phyloP scores from a whole-genome alignment of 2,329 filamentous ascomycete genomes.

The Raffaelea arxii region DNA sequence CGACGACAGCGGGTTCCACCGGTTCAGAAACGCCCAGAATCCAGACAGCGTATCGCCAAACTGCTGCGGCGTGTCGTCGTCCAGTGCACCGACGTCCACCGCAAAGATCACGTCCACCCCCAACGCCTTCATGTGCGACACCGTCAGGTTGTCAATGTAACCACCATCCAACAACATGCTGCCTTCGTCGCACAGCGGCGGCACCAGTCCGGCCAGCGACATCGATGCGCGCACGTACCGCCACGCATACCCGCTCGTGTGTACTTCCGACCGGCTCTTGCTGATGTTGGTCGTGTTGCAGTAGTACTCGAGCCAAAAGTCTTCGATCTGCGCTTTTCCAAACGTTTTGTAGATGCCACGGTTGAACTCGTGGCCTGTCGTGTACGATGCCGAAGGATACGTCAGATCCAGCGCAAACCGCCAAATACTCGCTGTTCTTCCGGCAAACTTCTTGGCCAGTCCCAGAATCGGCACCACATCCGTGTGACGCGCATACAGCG shows the following conservation, averaged over 20 bases:
- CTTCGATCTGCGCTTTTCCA: conserved; percentile 92
- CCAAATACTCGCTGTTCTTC: conserved; percentile 99
- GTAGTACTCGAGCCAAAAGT: conserved; percentile 98
- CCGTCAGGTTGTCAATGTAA: conserved; percentile 94
- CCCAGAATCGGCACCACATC: conserved; percentile 97
- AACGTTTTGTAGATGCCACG: conserved; percentile 98
- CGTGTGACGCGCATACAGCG: conserved; percentile 88
- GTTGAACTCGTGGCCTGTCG: conserved; percentile 97
- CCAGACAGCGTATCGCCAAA: conserved; percentile 94
- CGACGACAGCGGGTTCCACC: conserved; percentile 91
- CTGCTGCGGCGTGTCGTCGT: conserved; percentile 82
- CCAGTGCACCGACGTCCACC: conserved; percentile 84
- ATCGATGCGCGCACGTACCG: conserved; percentile 93
- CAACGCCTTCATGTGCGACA: conserved; percentile 91
- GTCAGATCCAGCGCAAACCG: conserved; percentile 94
- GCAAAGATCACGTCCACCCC: conserved; percentile 93
- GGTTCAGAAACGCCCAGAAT: conserved; percentile 87
- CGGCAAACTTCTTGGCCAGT: conserved; percentile 91
- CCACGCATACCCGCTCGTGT: conserved; percentile 96
- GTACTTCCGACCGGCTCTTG: conserved; percentile 83
- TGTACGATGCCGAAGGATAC: conserved; percentile 94
- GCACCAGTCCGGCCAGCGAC: conserved; percentile 86
- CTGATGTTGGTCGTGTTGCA: conserved; percentile 99
- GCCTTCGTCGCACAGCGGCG: conserved; percentile 91
- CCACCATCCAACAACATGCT: conserved; percentile 94